These are phyloP conservation scores for Podaxis rugospora DNA, from an alignment of 768 basidiomycete genomes.

Conservation along the genomic window DNA sequence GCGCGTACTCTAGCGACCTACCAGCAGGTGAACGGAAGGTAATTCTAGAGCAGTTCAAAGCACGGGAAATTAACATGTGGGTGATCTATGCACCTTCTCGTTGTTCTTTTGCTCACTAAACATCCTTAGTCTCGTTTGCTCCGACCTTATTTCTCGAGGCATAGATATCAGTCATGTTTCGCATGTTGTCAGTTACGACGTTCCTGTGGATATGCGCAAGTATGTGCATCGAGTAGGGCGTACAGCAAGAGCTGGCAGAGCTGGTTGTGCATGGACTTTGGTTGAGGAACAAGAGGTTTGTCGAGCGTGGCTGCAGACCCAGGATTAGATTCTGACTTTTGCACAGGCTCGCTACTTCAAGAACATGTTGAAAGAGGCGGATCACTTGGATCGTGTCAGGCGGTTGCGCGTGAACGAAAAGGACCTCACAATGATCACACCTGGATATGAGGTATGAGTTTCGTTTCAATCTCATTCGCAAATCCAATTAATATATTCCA, in stretches of 20 bases:
- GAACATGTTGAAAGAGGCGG: slow-evolving; percentile 66
- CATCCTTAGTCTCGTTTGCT: slow-evolving; percentile 77
- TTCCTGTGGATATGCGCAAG: slow-evolving; percentile 95
- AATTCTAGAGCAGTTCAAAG: slow-evolving; percentile 78
- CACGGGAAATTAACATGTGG: slow-evolving; percentile 80
- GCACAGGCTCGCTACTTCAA: slow-evolving; percentile 84
- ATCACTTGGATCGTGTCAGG: slow-evolving; percentile 67
- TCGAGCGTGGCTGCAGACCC: background rate
- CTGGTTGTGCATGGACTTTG: slow-evolving; percentile 89
- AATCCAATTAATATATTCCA: background rate
- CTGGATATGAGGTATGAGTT: slow-evolving; percentile 60
- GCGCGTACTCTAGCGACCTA: slow-evolving; percentile 87
- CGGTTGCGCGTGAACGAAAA: slow-evolving; percentile 59
- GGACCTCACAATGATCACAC: slow-evolving; percentile 50
- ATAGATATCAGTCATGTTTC: slow-evolving; percentile 91
- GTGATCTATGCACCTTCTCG: slow-evolving; percentile 18
- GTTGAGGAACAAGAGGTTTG: slow-evolving; percentile 90
- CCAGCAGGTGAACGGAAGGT: slow-evolving; percentile 63
- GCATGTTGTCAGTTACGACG: slow-evolving; percentile 94
- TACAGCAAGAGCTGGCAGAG: slow-evolving; percentile 88
- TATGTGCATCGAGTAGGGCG: slow-evolving; percentile 97
- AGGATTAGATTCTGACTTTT: slow-evolving; percentile 2
- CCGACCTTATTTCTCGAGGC: slow-evolving; percentile 92
- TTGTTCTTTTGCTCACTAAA: background rate
- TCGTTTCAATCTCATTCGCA: background rate